Base-by-base conservation (phyloP, 495 filamentous ascomycete species). In the Penicillium longicatenatum region DNA sequence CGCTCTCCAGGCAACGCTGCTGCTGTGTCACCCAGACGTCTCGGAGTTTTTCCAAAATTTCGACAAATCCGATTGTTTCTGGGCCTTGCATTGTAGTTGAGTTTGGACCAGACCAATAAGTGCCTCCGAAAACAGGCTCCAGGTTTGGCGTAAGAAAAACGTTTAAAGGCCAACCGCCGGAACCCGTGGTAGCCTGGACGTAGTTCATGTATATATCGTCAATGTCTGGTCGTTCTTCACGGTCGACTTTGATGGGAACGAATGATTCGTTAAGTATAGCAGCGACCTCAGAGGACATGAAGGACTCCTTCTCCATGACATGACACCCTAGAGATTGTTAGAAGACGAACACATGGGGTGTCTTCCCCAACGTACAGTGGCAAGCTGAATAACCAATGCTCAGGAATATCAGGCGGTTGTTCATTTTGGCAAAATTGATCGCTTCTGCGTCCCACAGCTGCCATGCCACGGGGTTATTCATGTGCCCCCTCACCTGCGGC, bases 161-260 rank as follows among this genome's bases (percentile, higher is more conserved):
- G 70, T 97, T 98, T 45, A 98, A 79, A 11, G 94, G 94, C 95
- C 95, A 98, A 24, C 94, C 94, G 3, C 92, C 95, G 2, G 88
- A 91, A 19, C 91, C 92, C 35, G 88, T 96, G 16, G 93, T 93
- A 6, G 93, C 93, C 76, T 96, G 91, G 30, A 95, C 90, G 75
- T 95, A 98, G 75, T 97, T 96, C 89, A 97, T 96, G 70, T 98
- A 98, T 55, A 98, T 92, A 51, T 91, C 88, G 68, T 98, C 94
- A 62, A 98, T 84, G 69, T 98, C 93, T 2, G 95, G 94, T 33
- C 93, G 88, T 70, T 97, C 93, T 71, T 98, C 94, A 29, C 93
- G 86, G 69, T 98, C 94, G 61, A 98, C 82, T 62, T 97, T 89
- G 72, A 98, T 87, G 8, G 94, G 94, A 21, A 98, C 86, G 71